Evolutionary conservation across 2,329 filamentous ascomycete species (phyloP), one percentile per base, ranked within the genome.

Genomic region (Trichoderma sp.): DNA sequence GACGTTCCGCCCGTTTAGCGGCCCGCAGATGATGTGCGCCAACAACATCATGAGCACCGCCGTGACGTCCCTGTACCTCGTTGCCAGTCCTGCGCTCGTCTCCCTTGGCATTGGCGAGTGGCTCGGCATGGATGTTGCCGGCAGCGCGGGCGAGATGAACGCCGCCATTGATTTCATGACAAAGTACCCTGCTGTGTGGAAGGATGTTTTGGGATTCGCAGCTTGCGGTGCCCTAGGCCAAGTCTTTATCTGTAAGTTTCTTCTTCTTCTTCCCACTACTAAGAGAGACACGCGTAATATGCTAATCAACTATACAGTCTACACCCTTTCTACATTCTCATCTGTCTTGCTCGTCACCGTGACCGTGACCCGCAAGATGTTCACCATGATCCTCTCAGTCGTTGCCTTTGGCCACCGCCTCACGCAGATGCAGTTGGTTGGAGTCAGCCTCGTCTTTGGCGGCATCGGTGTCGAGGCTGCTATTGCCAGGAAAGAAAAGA

Each of bases 21-120:
- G 96, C 11, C 94, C 95, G 70, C 96, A 99, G 86, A 99, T 99
- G 96, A 99, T 99, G 96, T 96, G 94, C 78, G 94, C 95, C 49
- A 93, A 97, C 81, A 99, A 98, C 78, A 83, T 97, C 68, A 91
- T 98, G 80, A 91, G 88, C 74, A 95, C 94, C 4, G 77, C 89
- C 58, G 84, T 98, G 68, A 98, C 94, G 4, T 84, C 87, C 24
- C 77, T 82, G 0, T 98, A 97, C 76, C 87, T 99, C 55, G 72
- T 95, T 21, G 76, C 94, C 24, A 91, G 90, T 74, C 96, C 96
- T 0, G 93, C 90, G 82, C 80, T 97, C n/a, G 91, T 91, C 0
- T 83, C 85, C 68, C 93, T 89, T 1, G 85, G 85, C 7, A 70
- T 89, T 18, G 85, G 91, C 70, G 84, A 87, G 72, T 90, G 89